phyloP scores from a whole-genome alignment of 257 asterid species.

The Schizonepeta tenuifolia region DNA sequence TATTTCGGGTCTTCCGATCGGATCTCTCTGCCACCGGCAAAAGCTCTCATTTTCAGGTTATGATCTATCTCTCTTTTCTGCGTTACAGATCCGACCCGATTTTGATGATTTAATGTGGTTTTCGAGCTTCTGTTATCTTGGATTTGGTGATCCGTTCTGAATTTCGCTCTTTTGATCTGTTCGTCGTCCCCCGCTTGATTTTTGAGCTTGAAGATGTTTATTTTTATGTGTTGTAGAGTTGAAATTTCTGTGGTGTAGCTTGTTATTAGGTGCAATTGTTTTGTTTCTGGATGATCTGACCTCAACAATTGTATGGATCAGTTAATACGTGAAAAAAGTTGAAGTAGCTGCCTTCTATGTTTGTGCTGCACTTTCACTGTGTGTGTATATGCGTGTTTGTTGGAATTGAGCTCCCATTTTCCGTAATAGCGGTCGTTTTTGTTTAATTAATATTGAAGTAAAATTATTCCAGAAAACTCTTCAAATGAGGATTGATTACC shows the following conservation, averaged over 20 bases:
- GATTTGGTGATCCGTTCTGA: slow-evolving; percentile 8
- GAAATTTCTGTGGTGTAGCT: not conserved
- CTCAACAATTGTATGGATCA: slow-evolving; percentile 4
- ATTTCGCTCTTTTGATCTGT: slow-evolving; percentile 6
- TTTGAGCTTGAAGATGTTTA: slow-evolving; percentile 15
- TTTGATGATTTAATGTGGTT: slow-evolving; percentile 2
- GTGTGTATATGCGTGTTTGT: not conserved
- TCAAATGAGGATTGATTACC: not conserved
- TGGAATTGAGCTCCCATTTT: slow-evolving; percentile 9
- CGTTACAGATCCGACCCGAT: slow-evolving; percentile 54
- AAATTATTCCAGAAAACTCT: not conserved
- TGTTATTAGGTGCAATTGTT: slow-evolving; percentile 14
- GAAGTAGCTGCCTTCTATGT: not conserved
- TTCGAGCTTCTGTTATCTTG: not conserved
- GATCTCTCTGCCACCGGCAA: slow-evolving; percentile 39
- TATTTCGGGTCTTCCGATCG: slow-evolving; percentile 72
- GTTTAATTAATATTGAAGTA: not conserved
- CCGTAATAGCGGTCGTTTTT: not conserved
- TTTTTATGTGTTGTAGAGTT: slow-evolving; percentile 6
- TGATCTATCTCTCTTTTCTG: slow-evolving; percentile 15
- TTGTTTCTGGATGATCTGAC: slow-evolving; percentile 14
- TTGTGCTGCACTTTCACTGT: not conserved
- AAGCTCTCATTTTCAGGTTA: slow-evolving; percentile 39
- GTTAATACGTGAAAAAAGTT: not conserved
- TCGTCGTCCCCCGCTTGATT: not conserved